Evolutionary conservation across 2,329 filamentous ascomycete species (phyloP).

Genomic region (Ophiostoma pallidulum): DNA sequence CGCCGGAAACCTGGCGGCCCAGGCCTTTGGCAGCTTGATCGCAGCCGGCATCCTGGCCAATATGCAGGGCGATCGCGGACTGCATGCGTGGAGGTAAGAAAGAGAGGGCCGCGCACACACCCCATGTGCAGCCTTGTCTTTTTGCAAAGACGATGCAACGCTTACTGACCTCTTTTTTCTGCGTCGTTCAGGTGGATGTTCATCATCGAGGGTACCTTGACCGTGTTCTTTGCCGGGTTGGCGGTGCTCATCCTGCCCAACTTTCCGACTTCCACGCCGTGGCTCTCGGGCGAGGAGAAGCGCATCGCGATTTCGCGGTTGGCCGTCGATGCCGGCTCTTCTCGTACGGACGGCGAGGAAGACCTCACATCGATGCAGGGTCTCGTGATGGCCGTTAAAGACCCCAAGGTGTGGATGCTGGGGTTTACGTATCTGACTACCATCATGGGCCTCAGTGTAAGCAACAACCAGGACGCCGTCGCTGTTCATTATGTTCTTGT

Average conservation of each 20-base stretch:
- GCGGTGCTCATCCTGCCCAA: constrained; percentile 41
- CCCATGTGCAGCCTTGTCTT: too few species aligned
- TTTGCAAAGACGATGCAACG: too few species aligned
- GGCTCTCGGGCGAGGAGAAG: constrained; percentile 37
- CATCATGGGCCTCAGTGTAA: too few species aligned
- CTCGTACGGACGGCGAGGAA: too few species aligned
- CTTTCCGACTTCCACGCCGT: constrained; percentile 42
- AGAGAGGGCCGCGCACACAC: too few species aligned
- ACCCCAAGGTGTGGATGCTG: constrained; percentile 53
- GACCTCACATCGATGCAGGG: constrained; percentile 44
- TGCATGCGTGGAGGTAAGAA: constrained; percentile 38
- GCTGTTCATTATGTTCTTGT: constrained; percentile 46
- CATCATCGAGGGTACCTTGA: constrained; percentile 14
- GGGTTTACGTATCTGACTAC: too few species aligned
- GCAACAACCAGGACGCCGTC: too few species aligned
- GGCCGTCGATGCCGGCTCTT: too few species aligned
- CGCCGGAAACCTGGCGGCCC: constrained; percentile 54
- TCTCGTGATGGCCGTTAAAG: constrained; percentile 43
- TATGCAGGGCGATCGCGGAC: constrained; percentile 47
- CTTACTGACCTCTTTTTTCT: too few species aligned
- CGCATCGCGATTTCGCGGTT: constrained; percentile 36
- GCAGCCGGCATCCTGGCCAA: constrained; percentile 52
- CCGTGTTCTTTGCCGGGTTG: constrained; percentile 16
- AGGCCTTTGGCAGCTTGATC: constrained; percentile 55
- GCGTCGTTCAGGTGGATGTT: too few species aligned